These are phyloP conservation scores for Sanghuangporus weigelae DNA, from an alignment of 1,284 basidiomycete genomes.

Conservation along the genomic window DNA sequence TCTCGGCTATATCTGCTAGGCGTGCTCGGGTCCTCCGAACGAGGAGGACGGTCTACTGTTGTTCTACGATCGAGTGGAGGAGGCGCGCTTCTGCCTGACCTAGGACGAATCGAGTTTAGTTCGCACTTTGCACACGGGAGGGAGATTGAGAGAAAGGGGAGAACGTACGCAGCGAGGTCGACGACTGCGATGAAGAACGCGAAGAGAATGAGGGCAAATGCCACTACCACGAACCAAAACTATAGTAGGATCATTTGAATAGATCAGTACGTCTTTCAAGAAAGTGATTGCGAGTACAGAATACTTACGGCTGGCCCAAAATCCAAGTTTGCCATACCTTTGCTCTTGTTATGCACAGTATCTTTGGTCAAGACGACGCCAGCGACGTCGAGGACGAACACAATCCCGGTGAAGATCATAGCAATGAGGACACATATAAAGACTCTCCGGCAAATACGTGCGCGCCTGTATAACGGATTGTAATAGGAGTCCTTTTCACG, in stretches of 20 bases:
- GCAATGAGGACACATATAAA: not conserved
- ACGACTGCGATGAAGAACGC: conserved; percentile 3
- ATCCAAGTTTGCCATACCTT: not conserved
- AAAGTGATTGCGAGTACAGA: not conserved
- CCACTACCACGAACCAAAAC: conserved; percentile 6
- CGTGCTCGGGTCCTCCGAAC: not conserved
- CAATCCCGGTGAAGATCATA: not conserved
- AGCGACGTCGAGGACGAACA: conserved; percentile 6
- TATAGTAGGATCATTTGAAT: not conserved
- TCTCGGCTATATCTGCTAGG: not conserved
- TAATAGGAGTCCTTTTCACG: not conserved
- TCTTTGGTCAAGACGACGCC: not conserved
- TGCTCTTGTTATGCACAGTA: not conserved
- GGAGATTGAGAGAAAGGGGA: not conserved
- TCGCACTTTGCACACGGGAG: not conserved
- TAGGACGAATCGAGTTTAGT: not conserved
- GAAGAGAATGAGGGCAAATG: not conserved
- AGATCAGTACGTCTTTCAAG: not conserved
- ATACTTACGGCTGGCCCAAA: conserved; percentile 10
- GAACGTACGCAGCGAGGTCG: not conserved
- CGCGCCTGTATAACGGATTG: not conserved
- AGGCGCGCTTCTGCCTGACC: not conserved
- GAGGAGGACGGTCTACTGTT: not conserved
- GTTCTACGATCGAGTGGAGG: not conserved
- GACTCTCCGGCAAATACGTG: not conserved